Evolutionary conservation across 1,284 basidiomycete species (phyloP), one percentile per base, ranked within the genome.

Genomic region (Wolfiporia cocos): DNA sequence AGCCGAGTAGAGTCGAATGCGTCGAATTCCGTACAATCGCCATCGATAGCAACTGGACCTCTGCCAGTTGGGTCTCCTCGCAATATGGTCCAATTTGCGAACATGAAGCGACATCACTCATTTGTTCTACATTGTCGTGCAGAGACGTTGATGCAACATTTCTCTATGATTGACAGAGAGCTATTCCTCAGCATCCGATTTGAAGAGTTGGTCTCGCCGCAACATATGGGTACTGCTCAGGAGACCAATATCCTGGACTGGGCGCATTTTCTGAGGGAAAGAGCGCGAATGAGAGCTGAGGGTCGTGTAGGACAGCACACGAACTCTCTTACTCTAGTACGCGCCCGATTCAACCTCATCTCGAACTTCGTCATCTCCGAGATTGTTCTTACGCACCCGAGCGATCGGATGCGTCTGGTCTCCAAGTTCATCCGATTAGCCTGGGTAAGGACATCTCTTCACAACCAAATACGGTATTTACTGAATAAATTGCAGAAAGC

Each of bases 331-430:
- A 76, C 77, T 4, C 83, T 82, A 24, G 76, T 92, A 22, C 78
- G 91, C n/a, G 86, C 86, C 14, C 76, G 92, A 20, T 94, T 94
- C 68, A 92, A 93, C 56, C 66, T 94, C 42, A 78, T 91, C 54
- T 82, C 84, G 5, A 86, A 86, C 54, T 95, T 92, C 60, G 79
- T 87, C 5, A 71, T 81, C 14, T 86, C 86, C 17, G 91, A 93
- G 64, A 74, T 92, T 43, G 73, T 86, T 30, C 62, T 85, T 43
- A 82, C 86, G 2, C 73, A 73, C 22, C 80, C 79, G 9, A 64
- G 69, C 42, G 83, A 91, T 48, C 73, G 92, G 15, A 76, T 73
- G 14, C 57, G 72, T 33, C 65, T 94, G 21, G 74, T 90, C 42
- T 70, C 69, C 47, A 93, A 92, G 65, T 83, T 94, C 57, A 85